phyloP scores from a whole-genome alignment of 495 filamentous ascomycete genomes.

The Aspergillus conjunctus region DNA sequence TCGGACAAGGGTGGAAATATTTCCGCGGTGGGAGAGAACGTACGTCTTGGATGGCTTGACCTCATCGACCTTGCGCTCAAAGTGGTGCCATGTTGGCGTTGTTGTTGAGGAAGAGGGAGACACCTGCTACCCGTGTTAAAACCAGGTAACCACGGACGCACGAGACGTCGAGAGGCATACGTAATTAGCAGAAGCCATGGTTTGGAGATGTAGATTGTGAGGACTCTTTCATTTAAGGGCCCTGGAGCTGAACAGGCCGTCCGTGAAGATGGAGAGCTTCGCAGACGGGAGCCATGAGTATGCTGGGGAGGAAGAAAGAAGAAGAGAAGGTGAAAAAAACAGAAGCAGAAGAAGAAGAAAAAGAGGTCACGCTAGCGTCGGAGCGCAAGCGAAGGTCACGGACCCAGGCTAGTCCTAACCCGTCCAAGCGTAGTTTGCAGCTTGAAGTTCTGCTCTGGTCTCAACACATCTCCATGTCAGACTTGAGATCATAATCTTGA shows the following conservation, averaged over 20 bases:
- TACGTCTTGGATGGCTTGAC: conserved; percentile 90
- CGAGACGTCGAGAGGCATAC: conserved; percentile 46
- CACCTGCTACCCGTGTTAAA: conserved; percentile 56
- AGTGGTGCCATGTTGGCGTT: conserved; percentile 67
- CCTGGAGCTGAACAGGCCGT: conserved; percentile 24
- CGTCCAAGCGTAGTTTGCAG: conserved; percentile 17
- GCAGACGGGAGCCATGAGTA: conserved; percentile 35
- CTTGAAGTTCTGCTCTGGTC: neutral
- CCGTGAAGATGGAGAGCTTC: conserved; percentile 37
- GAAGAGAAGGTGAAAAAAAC: conserved; percentile 23
- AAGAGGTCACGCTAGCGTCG: conserved; percentile 24
- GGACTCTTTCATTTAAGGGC: conserved; percentile 16
- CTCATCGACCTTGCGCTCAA: conserved; percentile 81
- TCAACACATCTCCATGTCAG: conserved; percentile 1
- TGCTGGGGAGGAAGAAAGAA: conserved; percentile 25
- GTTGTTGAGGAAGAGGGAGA: conserved; percentile 66
- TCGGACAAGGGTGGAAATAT: neutral
- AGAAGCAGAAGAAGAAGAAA: conserved; percentile 12
- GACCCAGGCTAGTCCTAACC: conserved; percentile 24
- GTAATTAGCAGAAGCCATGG: conserved; percentile 46
- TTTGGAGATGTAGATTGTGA: conserved; percentile 13
- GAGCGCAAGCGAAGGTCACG: conserved; percentile 35
- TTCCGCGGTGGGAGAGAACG: conserved; percentile 37
- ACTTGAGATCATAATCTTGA: neutral
- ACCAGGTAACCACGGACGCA: conserved; percentile 38